Conservation (phyloP, 2,329 filamentous ascomycete species). For the Neonectria faginata region DNA sequence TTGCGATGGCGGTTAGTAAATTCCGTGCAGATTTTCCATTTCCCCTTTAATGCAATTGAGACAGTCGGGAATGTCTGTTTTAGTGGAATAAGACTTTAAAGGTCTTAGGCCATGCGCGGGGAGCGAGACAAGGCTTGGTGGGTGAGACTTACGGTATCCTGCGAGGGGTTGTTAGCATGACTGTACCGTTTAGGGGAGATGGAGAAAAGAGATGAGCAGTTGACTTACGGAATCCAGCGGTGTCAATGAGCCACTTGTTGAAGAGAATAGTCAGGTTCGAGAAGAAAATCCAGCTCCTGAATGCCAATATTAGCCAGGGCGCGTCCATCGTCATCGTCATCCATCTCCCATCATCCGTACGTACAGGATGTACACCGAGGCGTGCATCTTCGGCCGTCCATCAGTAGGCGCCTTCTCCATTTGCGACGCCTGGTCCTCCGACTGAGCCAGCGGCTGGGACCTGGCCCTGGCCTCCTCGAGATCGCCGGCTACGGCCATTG, state of each 20-base stretch:
- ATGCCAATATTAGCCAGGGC: conserved; percentile 28
- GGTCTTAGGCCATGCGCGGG: neutral
- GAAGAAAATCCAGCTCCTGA: conserved; percentile 81
- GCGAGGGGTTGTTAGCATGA: conserved; percentile 25
- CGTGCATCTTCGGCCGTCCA: conserved; percentile 24
- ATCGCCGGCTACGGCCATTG: conserved; percentile 21
- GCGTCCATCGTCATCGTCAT: neutral
- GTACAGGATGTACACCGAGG: conserved; percentile 26
- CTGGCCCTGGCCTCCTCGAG: conserved; percentile 25
- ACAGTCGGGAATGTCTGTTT: neutral
- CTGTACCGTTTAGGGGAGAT: neutral
- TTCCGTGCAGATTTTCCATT: neutral
- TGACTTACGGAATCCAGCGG: conserved; percentile 77
- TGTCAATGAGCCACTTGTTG: conserved; percentile 90
- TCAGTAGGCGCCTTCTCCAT: conserved; percentile 10
- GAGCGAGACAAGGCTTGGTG: too few species aligned
- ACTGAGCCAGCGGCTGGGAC: conserved; percentile 22
- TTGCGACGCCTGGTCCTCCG: conserved; percentile 20
- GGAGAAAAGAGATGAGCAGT: neutral
- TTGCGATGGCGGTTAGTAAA: conserved; percentile 25
- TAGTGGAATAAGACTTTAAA: neutral
- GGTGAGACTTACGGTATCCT: conserved; percentile 51
- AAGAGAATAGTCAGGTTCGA: conserved; percentile 89
- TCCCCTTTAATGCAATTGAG: neutral
- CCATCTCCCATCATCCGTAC: neutral